Base-by-base conservation (phyloP, 495 filamentous ascomycete genomes). In the Pyronema domesticum region DNA sequence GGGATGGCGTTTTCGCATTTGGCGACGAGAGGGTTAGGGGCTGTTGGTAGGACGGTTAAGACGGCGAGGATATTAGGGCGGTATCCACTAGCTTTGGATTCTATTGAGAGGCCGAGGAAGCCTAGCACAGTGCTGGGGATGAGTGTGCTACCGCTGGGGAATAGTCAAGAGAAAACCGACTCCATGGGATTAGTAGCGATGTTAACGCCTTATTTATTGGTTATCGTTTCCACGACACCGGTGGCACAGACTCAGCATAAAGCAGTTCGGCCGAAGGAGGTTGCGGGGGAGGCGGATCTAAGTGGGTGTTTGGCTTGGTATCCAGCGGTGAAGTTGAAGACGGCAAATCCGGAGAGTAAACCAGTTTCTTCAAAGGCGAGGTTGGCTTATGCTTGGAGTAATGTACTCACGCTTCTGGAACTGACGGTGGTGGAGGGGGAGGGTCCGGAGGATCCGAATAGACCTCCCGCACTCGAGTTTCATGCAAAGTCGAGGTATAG, bases 1-100 rank as follows among this genome's bases (percentile, higher is more conserved):
- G 91, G 91, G 44, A 96, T 99, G 91, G 89, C 89, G 7, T 99
- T 99, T 66, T 94, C 93, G 6, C 93, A 96, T 68, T 74, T 96
- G 34, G 93, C 91, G 30, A 95, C 88, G 11, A 72, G 91, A 57
- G 91, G 91, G 15, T 81, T 89, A 57, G 89, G 93, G 7, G 76
- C 87, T 19, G 74, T 96, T 37, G 86, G 79, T 9, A 79, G 91
- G 58, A 82, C 78, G 1, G 83, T 99, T 53, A 94, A 86, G 68
- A 89, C 86, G 7, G 87, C 83, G 8, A 76, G 93, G 56, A 88
- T 96, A 45, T 70, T 99, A 37, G 91, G 91, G 14, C 80, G 91
- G 43, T 99, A 96, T 70, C 89, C 89, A 7, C 74, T 81, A 46
- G 67, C 68, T 54, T 55, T 71, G 34, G 62, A 73, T 0, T 74